Base-by-base conservation (phyloP, 129 eudicot species). In the Lactuca saligna region DNA sequence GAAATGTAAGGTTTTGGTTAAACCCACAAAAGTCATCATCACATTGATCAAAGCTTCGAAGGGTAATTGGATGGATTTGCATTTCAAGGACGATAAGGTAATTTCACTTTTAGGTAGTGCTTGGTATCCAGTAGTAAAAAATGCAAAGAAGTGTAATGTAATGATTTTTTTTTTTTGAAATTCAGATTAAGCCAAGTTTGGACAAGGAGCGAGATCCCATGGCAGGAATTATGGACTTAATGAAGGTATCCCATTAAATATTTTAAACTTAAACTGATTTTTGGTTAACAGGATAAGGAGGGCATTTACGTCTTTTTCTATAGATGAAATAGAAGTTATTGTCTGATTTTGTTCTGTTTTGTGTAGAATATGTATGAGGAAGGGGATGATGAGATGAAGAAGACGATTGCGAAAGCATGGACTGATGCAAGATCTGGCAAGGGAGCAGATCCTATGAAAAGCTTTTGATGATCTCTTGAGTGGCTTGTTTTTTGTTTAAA, bases 141-240 rank as follows among this genome's bases (percentile, higher is more conserved):
- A 25, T 54, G 17, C 65, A 33, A 57, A 16, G 20, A 57, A 6
- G 25, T 44, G 4, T 57, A 54, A 57, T 14, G 50, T 33, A 39
- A n/a, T 66, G 55, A 35, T 17, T 0, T 71, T 53, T 49, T 67
- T 38, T 13, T 38, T 54, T 14, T 29, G 33, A 20, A 42, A 71
- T 15, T 15, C 68, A 89, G 96, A 49, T 93, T 59, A 93, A 89
- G 85, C 90, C 98, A 7, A 79, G 55, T 66, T 48, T 93, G 55
- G 95, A 77, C 71, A 89, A 93, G 80, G 95, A 81, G 60, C 73
- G 80, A 54, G 98, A 93, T 61, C 98, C 96, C 4, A 92, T 92
- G 98, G 91, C 95, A 14, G 96, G 98, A 61, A 92, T 92, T 37
- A 89, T 92, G 98, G 96, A 86, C 70, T 72, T 92, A 65, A 92